Percentiles rank a stretch among this genome's conserved stretches.
These are phyloP conservation scores for Vigna unguiculata DNA, from an alignment of 306 rosid genomes.

Conservation along the genomic window DNA sequence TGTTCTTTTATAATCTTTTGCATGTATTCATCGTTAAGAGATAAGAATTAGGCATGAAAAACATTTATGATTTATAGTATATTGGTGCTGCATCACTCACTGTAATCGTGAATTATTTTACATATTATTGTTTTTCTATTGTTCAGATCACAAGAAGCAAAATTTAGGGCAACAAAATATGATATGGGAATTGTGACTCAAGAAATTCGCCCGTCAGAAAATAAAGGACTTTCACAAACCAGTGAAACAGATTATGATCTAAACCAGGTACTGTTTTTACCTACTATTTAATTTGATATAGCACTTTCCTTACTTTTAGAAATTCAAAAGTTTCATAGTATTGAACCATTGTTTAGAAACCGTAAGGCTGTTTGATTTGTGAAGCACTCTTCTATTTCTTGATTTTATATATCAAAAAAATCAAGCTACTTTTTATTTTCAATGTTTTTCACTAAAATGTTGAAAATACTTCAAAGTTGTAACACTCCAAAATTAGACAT, in stretches of 20 bases:
- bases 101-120: too few species aligned
- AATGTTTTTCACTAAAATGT: too few species aligned
- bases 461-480: too few species aligned
- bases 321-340: background rate
- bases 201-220: background rate
- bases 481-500: too few species aligned
- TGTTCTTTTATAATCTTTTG: background rate
- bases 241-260: constrained; percentile 51
- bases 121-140: background rate
- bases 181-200: background rate
- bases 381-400: too few species aligned
- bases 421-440: too few species aligned
- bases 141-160: constrained; percentile 38
- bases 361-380: too few species aligned
- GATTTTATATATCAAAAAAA: too few species aligned
- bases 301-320: background rate
- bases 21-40: background rate
- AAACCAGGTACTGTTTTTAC: constrained; percentile 46
- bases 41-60: background rate
- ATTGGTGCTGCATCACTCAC: too few species aligned
- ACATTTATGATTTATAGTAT: background rate
- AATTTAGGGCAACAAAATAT: constrained; percentile 5
- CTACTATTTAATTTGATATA: background rate
- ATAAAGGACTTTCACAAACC: constrained; percentile 39
- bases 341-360: too few species aligned